Base-by-base conservation (phyloP, 2,329 filamentous ascomycete genomes). In the Colletotrichum tropicicola region DNA sequence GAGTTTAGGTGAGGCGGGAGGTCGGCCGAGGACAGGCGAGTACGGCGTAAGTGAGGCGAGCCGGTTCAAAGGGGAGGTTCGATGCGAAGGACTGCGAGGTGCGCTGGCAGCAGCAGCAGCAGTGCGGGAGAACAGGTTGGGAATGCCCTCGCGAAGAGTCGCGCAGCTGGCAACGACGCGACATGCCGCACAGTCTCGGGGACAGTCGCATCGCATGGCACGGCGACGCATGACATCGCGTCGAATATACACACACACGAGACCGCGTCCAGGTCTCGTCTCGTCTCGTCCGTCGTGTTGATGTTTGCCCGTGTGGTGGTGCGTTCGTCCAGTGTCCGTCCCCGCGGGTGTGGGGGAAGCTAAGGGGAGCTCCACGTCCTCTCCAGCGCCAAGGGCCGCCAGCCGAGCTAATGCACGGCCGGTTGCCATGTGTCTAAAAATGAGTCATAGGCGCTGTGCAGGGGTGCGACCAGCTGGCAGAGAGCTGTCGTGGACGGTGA, bases 371-470 rank as follows among this genome's bases (percentile, higher is more conserved):
- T 44, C 52, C 52, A 55, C 30, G 30, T 9, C 30, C 30, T 5
- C n/a, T n/a, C n/a, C n/a, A n/a, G n/a, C n/a, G n/a, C n/a, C n/a
- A n/a, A n/a, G n/a, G n/a, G n/a, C n/a, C n/a, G n/a, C n/a, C n/a
- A n/a, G n/a, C n/a, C n/a, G 32, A 55, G 63, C 63, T 66, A 68
- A 59, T 49, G 51, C 59, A 59, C 25, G 15, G 30, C 45, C 32
- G 28, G 53, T 21, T 68, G 68, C 73, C 70, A 73, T 72, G 71
- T 74, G 72, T 74, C 73, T 72, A 71, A 71, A 71, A 70, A 69
- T 75, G 72, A 75, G 70, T 75, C 73, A 75, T 71, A 74, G 66
- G 69, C 70, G 72, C 70, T 67, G 19, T 53, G 53, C 63, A 64
- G 43, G 63, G 54, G 56, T 48, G 27, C 17, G 37, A 21, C 53